A percentile compares a stretch with the other conserved stretches of the same genome.
phyloP scores from a whole-genome alignment of 1,284 basidiomycete species.

The Meira nashicola region DNA sequence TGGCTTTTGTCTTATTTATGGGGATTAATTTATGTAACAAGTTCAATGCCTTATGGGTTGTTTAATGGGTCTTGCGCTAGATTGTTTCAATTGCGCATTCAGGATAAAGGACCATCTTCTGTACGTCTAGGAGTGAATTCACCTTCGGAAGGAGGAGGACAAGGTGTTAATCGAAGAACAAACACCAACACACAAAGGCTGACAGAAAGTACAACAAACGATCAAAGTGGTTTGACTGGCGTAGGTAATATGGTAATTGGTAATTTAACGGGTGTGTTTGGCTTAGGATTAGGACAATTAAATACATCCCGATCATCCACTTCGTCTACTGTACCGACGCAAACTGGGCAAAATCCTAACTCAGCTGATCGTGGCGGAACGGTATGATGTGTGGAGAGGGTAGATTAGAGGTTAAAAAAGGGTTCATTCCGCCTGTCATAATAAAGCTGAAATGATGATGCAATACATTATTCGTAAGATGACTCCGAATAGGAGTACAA shows the following conservation, averaged over 20 bases:
- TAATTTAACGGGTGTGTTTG: not conserved
- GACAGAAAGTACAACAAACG: not conserved
- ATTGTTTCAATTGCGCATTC: conserved; percentile 15
- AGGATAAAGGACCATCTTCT: not conserved
- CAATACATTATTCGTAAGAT: no score
- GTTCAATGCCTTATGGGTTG: conserved; percentile 28
- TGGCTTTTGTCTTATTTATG: conserved; percentile 48
- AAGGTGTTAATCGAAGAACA: not conserved
- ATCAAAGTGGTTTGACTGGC: not conserved
- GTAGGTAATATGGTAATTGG: conserved; percentile 5
- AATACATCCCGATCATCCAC: no score
- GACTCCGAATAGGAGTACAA: no score
- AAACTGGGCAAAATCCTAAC: no score
- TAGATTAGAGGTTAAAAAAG: no score
- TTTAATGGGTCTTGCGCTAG: conserved; percentile 17
- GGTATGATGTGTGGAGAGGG: no score
- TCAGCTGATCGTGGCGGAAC: no score
- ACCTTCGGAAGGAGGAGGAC: no score
- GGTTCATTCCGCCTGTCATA: no score
- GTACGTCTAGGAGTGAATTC: no score
- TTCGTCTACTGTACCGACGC: no score
- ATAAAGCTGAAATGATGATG: no score
- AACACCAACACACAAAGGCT: not conserved
- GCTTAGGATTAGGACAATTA: not conserved
- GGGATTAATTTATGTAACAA: conserved; percentile 39